Base-by-base conservation (phyloP, 176 grass and related monocot species). In the Juncus effusus region DNA sequence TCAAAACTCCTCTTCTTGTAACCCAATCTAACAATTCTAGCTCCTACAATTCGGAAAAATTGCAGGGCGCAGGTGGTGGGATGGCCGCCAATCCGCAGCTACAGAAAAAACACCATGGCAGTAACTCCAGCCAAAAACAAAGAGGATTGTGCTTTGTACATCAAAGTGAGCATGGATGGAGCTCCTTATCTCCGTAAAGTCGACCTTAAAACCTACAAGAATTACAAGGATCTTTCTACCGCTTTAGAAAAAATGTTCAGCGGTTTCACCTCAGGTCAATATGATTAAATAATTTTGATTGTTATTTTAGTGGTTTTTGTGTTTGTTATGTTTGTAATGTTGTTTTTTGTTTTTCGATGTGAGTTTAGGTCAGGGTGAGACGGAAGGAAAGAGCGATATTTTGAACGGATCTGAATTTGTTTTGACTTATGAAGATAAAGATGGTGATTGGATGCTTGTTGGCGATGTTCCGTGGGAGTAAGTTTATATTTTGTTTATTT, bases 101-200 rank as follows among this genome's bases (percentile, higher is more conserved):
- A 86, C 82, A 53, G 90, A 69, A 95, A 89, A 77, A 86, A 83
- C 68, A 83, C 90, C 16, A 89, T 95, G 90, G 82, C 90, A 3
- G 72, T 78, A 40, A 95, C 45, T 64, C 80, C 65, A 54, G 57
- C 59, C 0, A 47, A 47, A 69, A 79, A 67, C 78, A 88, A 93
- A 70, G 78, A 80, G 5, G 84, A 82, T 15, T 40, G 39, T 35
- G 13, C 5, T 2, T 72, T 93, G 9, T 93, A 88, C 78, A 79
- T 95, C 44, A 95, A 95, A 79, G 90, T 95, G 49, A 86, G 90
- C 82, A 81, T 95, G 90, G 90, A 95, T 61, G 90, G 82, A 36
- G 85, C 90, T 3, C 85, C 90, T 39, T 95, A 95, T 64, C 90
- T 89, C 16, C 79, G 90, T 67, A 95, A 95, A 64, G 82, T 95